phyloP scores from a whole-genome alignment of 2,329 filamentous ascomycete species.

The Aspergillus persii region DNA sequence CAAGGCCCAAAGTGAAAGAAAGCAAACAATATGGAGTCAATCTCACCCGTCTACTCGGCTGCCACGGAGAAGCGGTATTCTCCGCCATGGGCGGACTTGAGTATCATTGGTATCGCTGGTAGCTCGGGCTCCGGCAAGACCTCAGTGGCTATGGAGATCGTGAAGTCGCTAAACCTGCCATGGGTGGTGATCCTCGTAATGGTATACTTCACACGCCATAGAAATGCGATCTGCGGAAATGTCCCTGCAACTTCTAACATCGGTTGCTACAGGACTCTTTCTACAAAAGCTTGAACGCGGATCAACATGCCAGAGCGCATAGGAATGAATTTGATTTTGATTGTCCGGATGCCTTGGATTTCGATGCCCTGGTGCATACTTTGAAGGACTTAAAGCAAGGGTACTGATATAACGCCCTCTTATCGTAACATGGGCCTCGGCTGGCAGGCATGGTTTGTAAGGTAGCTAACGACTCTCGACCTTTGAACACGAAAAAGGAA shows the following conservation, averaged over 20 bases:
- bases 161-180: slow-evolving; percentile 82
- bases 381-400: slow-evolving; percentile 85
- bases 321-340: slow-evolving; percentile 95
- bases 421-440: neutral
- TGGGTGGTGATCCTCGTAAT: slow-evolving; percentile 99
- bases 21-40: slow-evolving; percentile 33
- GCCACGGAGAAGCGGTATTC: slow-evolving; percentile 67
- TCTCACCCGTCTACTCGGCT: slow-evolving; percentile 36
- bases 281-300: slow-evolving; percentile 82
- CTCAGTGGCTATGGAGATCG: slow-evolving; percentile 86
- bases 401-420: slow-evolving; percentile 48
- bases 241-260: slow-evolving; percentile 16
- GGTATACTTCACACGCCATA: slow-evolving; percentile 51
- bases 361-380: slow-evolving; percentile 78
- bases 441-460: neutral
- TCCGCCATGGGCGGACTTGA: slow-evolving; percentile 93
- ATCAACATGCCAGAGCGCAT: slow-evolving; percentile 78
- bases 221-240: neutral
- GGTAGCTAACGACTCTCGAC: slow-evolving; percentile 12
- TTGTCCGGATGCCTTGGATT: slow-evolving; percentile 89
- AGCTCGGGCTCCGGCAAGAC: slow-evolving; percentile 96
- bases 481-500: slow-evolving; percentile 25
- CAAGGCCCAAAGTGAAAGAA: neutral
- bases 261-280: slow-evolving; percentile 73
- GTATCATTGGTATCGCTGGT: slow-evolving; percentile 93